These are phyloP conservation scores for Forsythia viridissima DNA, from an alignment of 257 asterid species.

Conservation along the genomic window DNA sequence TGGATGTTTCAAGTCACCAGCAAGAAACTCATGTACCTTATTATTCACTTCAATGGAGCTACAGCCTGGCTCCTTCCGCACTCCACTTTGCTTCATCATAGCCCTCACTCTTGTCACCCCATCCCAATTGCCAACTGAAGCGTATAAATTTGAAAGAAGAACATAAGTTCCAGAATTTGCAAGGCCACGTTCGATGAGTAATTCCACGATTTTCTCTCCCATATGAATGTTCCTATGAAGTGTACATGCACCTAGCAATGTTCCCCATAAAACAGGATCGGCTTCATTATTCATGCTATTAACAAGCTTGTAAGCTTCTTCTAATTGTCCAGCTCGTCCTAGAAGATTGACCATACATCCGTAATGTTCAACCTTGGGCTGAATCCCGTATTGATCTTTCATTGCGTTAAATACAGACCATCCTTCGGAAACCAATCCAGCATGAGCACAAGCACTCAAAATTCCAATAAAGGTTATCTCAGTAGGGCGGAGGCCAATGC, in stretches of 20 bases:
- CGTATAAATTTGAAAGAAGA: constrained; percentile 54
- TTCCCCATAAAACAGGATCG: constrained; percentile 49
- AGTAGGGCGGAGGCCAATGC: constrained; percentile 35
- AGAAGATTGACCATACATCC: constrained; percentile 68
- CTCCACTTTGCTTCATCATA: constrained; percentile 48
- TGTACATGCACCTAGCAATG: constrained; percentile 52
- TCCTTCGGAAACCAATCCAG: constrained; percentile 55
- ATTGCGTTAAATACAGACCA: constrained; percentile 37
- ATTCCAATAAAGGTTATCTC: constrained; percentile 52
- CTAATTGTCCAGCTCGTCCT: constrained; percentile 49
- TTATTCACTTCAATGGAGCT: constrained; percentile 55
- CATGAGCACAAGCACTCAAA: constrained; percentile 53
- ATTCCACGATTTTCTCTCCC: constrained; percentile 40
- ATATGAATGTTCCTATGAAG: constrained; percentile 44
- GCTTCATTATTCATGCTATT: constrained; percentile 26
- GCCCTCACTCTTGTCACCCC: constrained; percentile 48
- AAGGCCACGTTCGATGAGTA: constrained; percentile 31
- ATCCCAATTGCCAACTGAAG: constrained; percentile 49
- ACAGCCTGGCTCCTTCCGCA: constrained; percentile 57
- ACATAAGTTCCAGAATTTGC: constrained; percentile 52
- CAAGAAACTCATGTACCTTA: constrained; percentile 51
- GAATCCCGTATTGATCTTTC: constrained; percentile 34
- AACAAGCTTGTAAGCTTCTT: constrained; percentile 47
- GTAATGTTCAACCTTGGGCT: constrained; percentile 55
- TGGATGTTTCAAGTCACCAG: constrained; percentile 51